Evolutionary conservation across 1,284 basidiomycete genomes (phyloP).

Genomic region (Fomitiporia mediterranea): DNA sequence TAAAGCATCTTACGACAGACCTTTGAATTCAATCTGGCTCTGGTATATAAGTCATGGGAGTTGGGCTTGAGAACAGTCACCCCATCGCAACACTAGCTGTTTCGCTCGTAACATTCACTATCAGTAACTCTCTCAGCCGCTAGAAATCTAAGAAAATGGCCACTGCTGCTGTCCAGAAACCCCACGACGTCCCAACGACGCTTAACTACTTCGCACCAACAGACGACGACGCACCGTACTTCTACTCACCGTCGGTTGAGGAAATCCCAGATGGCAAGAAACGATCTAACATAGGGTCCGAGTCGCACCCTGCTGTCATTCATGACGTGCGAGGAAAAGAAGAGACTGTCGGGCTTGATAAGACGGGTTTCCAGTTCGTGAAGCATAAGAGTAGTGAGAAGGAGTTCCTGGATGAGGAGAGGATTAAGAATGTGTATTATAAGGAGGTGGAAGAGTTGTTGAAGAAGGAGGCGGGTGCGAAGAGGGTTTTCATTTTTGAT

Average conservation of each 20-base stretch:
- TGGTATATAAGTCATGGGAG: too few relatives aligned
- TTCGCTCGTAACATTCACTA: too few relatives aligned
- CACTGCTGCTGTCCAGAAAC: background rate
- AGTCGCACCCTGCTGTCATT: conserved; percentile 26
- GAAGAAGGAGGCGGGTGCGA: conserved; percentile 28
- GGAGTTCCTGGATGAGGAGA: conserved; percentile 28
- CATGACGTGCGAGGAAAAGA: conserved; percentile 23
- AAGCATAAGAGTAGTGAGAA: conserved; percentile 14
- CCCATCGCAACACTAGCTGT: too few relatives aligned
- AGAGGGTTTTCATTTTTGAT: conserved; percentile 30
- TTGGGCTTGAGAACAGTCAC: too few relatives aligned
- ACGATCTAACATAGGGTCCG: conserved; percentile 25
- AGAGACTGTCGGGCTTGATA: conserved; percentile 23
- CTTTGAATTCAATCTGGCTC: too few relatives aligned
- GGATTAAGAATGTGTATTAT: conserved; percentile 26
- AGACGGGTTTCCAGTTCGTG: conserved; percentile 21
- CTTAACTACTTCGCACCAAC: background rate
- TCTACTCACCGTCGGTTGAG: background rate
- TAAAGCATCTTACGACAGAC: too few relatives aligned
- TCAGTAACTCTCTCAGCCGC: too few relatives aligned
- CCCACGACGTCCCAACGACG: conserved; percentile 1
- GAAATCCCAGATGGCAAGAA: conserved; percentile 28
- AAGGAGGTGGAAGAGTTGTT: conserved; percentile 26
- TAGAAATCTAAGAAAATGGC: background rate
- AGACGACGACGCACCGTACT: background rate